Percentiles rank a stretch among this genome's conserved stretches.
These are phyloP conservation scores for Smithsoniella earleae DNA, from an alignment of 163 green algal species.

Conservation along the genomic window DNA sequence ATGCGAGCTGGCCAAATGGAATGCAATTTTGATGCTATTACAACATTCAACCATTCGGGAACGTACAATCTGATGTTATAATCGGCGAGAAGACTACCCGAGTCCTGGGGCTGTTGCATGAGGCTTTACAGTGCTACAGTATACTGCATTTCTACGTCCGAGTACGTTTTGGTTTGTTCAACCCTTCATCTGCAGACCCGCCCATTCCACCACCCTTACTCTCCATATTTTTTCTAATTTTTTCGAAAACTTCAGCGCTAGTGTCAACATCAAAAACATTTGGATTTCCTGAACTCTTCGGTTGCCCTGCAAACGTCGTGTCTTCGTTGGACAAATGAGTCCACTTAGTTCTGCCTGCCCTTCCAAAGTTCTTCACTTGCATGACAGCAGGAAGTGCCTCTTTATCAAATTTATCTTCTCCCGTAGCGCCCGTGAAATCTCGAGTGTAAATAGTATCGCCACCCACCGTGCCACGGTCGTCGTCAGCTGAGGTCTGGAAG, in stretches of 20 bases:
- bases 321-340: constrained; percentile 82
- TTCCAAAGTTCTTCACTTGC: constrained; percentile 94
- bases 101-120: too few relatives aligned
- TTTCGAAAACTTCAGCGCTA: neutral
- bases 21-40: too few relatives aligned
- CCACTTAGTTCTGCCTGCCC: constrained; percentile 81
- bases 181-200: neutral
- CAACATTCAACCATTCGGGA: too few relatives aligned
- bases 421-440: constrained; percentile 79
- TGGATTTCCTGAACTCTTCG: neutral
- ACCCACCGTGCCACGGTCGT: constrained; percentile 44
- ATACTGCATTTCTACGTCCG: too few relatives aligned
- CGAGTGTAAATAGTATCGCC: constrained; percentile 62
- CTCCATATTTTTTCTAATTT: constrained; percentile 10
- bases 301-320: constrained; percentile 38
- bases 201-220: neutral
- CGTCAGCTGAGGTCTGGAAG: constrained; percentile 64
- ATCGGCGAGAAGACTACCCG: too few relatives aligned
- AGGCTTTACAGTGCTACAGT: too few relatives aligned
- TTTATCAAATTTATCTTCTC: constrained; percentile 88
- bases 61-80: too few relatives aligned
- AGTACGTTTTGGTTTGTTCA: constrained; percentile 1
- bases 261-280: neutral
- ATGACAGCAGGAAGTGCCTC: constrained; percentile 82
- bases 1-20: too few relatives aligned